These are phyloP conservation scores for Leccinum solheimii DNA, from an alignment of 1,284 basidiomycete species.

Conservation along the genomic window DNA sequence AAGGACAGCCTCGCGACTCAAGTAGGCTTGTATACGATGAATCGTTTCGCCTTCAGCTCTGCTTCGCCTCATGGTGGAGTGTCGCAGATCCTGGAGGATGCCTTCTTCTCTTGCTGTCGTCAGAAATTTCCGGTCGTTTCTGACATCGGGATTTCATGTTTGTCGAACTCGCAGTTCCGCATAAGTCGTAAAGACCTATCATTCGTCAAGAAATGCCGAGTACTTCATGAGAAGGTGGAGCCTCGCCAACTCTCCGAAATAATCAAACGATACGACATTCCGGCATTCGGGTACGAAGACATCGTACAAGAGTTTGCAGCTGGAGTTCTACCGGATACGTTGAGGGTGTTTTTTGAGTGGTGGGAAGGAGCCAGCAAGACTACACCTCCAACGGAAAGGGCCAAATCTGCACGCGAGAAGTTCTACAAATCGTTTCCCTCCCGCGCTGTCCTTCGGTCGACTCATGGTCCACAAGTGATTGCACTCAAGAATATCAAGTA, in stretches of 20 bases:
- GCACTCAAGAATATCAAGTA: slow-evolving; percentile 67
- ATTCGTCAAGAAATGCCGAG: slow-evolving; percentile 15
- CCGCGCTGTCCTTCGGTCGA: slow-evolving; percentile 1
- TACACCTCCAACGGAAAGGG: not conserved
- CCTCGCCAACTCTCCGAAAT: slow-evolving; percentile 50
- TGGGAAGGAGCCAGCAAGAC: slow-evolving; percentile 53
- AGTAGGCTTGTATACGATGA: slow-evolving; percentile 64
- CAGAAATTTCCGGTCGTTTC: slow-evolving; percentile 48
- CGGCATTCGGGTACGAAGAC: slow-evolving; percentile 77
- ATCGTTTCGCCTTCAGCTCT: slow-evolving; percentile 80
- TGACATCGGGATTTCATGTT: slow-evolving; percentile 60
- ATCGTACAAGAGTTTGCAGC: slow-evolving; percentile 75
- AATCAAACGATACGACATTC: slow-evolving; percentile 51
- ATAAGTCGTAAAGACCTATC: not conserved
- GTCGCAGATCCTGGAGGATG: slow-evolving; percentile 68
- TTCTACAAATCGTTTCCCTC: slow-evolving; percentile 13
- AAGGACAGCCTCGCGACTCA: slow-evolving; percentile 51
- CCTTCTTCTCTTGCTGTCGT: slow-evolving; percentile 73
- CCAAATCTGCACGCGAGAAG: not conserved
- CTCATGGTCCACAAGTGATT: not conserved
- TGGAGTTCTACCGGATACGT: slow-evolving; percentile 75
- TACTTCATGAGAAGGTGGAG: slow-evolving; percentile 41
- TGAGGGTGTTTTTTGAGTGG: slow-evolving; percentile 84
- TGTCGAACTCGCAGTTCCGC: not conserved
- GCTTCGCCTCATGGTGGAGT: slow-evolving; percentile 86